Evolutionary conservation across 2,329 filamentous ascomycete species (phyloP), one percentile per base, ranked within the genome.

Genomic region (Tolypocladium endophyticum): DNA sequence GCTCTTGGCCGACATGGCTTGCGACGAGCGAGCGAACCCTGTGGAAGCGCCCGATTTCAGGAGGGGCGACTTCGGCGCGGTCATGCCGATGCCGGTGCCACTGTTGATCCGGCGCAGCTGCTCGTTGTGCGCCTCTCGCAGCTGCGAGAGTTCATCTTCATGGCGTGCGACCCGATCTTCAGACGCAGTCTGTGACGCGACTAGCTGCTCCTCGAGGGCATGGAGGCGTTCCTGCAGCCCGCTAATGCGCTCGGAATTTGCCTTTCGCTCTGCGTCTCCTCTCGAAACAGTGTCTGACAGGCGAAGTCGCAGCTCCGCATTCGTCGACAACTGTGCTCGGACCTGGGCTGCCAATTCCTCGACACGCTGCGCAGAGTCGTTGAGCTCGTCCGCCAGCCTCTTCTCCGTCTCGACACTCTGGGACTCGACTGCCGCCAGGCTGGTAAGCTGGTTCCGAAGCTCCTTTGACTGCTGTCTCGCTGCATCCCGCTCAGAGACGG

Each of bases 161-260:
- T 97, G 92, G 56, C 86, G 87, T 52, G 84, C 77, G 60, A 97
- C 85, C 45, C 87, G 87, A 56, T 93, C 92, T 71, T 99, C 94
- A 0, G 91, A 93, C 25, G 88, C 84, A 60, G 90, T 87, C 72
- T 97, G 93, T 1, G 93, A 91, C 25, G 84, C 76, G 58, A 95
- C 81, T 28, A 99, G 83, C 66, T 88, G 85, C 62, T 97, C 92
- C 71, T 97, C 94, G 57, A 97, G 84, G 20, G 78, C 75, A 67
- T 89, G 90, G 60, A 99, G 86, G 60, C 87, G 88, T 62, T 83
- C 82, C 71, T 97, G 92, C 71, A 97, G 84, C 59, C 86, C 82
- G 60, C 90, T 90, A 71, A 99, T 96, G 67, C 90, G 88, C 58
- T 85, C 81, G 18, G 89, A 89, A 63, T 92, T 95, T 61, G 86